Evolutionary conservation across 495 filamentous ascomycete genomes (phyloP), one percentile per base, ranked within the genome.

Genomic region (Neurospora sp.): DNA sequence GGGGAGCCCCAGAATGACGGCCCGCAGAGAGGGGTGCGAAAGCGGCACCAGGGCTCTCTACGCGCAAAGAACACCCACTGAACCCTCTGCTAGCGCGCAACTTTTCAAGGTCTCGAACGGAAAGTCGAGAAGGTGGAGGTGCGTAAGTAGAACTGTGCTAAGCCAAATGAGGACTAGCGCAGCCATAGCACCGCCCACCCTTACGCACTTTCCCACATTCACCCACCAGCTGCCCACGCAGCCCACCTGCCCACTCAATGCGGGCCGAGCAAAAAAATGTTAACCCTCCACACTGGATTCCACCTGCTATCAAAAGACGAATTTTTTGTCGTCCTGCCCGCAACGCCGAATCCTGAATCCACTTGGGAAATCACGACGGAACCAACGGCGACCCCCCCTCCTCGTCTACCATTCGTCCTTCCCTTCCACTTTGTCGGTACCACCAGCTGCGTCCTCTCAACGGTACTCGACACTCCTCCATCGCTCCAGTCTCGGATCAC

Each of bases 211-310:
- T 71, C 42, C 71, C 40, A 69, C 53, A 18, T 16, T 65, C 72
- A 9, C 37, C 22, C 44, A 72, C 72, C 44, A 35, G 68, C 53
- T 47, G 53, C 53, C 27, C 53, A 61, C 53, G 53, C 53, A 61
- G 27, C 53, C 53, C 53, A 61, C 53, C 27, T 69, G 70, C 75
- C 70, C 72, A 72, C 72, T 44, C 35, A 70, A 74, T 73, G 75
- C 35, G 35, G 35, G 35, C 73, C 71, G 70, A 73, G 73, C 72
- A 78, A 79, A 79, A 78, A 79, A 79, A 75, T 72, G 73, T 73
- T 75, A 76, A 77, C 78, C 78, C 78, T 77, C 72, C 65, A 44
- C 53, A 44, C 53, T 71, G 41, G 71, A 78, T 75, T 78, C 44
- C 71, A 65, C 53, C 53, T 65, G 35, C 53, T 35, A 65, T 65